Evolutionary conservation across 2,329 filamentous ascomycete species (phyloP).

Genomic region (Epicoccum nigrum): DNA sequence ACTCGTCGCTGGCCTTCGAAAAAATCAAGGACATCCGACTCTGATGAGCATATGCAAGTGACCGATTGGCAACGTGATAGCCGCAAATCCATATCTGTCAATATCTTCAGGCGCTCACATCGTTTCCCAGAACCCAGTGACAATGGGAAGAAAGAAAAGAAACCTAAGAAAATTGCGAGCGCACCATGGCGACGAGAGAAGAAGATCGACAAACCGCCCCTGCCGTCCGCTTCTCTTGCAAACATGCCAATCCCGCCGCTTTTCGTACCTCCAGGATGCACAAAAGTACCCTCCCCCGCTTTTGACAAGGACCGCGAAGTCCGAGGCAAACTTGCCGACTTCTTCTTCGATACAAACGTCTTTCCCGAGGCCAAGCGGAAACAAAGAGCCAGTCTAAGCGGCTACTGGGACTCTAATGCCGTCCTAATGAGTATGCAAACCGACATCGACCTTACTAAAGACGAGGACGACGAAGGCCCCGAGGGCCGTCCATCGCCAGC

Average conservation of each 20-base stretch:
- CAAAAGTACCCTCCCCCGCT: slow-evolving; percentile 34
- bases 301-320: slow-evolving; percentile 33
- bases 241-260: slow-evolving; percentile 29
- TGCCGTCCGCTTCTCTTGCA: slow-evolving; percentile 11
- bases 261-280: slow-evolving; percentile 36
- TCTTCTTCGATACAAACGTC: slow-evolving; percentile 40
- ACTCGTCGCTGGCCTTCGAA: slow-evolving; percentile 31
- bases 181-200: slow-evolving; percentile 13
- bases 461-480: slow-evolving; percentile 31
- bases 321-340: slow-evolving; percentile 39
- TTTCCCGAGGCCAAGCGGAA: slow-evolving; percentile 13
- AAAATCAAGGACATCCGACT: slow-evolving; percentile 7
- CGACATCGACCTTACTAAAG: slow-evolving; percentile 18
- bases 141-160: slow-evolving; percentile 8
- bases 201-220: not conserved
- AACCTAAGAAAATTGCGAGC: not conserved
- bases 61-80: not conserved
- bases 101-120: slow-evolving; percentile 28
- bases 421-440: slow-evolving; percentile 42
- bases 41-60: slow-evolving; percentile 6
- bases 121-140: slow-evolving; percentile 18
- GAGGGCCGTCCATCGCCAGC: slow-evolving; percentile 19
- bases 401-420: slow-evolving; percentile 46
- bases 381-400: slow-evolving; percentile 18
- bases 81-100: slow-evolving; percentile 18